Percentiles rank a stretch among this genome's conserved stretches.
These are phyloP conservation scores for Tolypocladium endophyticum DNA, from an alignment of 2,329 filamentous ascomycete genomes.

Conservation along the genomic window DNA sequence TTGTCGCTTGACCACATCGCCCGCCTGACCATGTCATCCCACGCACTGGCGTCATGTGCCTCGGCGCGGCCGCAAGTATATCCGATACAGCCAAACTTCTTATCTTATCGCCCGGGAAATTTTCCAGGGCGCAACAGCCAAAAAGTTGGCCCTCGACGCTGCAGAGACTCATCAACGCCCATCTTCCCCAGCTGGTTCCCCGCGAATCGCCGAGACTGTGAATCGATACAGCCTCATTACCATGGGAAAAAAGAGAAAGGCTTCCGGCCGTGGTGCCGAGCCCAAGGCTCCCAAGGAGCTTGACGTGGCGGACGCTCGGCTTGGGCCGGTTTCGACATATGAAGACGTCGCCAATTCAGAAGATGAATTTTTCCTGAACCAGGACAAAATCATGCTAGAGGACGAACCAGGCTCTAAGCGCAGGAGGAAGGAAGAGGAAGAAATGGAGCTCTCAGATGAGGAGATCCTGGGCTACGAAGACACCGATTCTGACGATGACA, in stretches of 20 bases:
- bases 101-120: conserved; percentile 12
- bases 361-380: conserved; percentile 82
- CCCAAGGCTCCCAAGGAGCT: conserved; percentile 43
- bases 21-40: neutral
- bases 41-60: neutral
- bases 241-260: conserved; percentile 66
- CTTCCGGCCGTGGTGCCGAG: conserved; percentile 34
- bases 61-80: neutral
- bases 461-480: conserved; percentile 44
- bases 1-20: neutral
- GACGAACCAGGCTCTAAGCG: conserved; percentile 73
- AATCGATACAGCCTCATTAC: conserved; percentile 1
- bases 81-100: neutral
- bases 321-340: conserved; percentile 51
- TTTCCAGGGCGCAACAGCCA: conserved; percentile 3
- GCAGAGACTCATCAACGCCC: neutral
- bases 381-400: conserved; percentile 78
- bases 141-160: neutral
- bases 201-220: neutral
- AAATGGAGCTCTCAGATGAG: conserved; percentile 52
- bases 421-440: conserved; percentile 61
- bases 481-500: conserved; percentile 23
- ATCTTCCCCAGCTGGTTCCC: neutral
- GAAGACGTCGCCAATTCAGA: conserved; percentile 88
- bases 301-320: conserved; percentile 47